Evolutionary conservation across 1,284 basidiomycete genomes (phyloP).

Genomic region (Lentinula novae-zelandiae): DNA sequence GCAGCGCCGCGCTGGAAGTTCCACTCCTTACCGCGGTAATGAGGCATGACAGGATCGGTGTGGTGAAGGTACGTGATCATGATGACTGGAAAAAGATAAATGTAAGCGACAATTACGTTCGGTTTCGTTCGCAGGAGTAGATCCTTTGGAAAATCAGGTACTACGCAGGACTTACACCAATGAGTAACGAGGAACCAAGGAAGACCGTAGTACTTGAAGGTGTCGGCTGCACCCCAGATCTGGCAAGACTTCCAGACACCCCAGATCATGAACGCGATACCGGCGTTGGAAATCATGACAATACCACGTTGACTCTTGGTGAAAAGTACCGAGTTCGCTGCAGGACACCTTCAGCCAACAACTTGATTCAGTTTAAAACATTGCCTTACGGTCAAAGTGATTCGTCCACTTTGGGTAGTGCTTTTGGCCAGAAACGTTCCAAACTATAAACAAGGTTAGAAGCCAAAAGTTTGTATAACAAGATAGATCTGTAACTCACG

Average conservation of each 20-base stretch:
- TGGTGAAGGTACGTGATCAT: slow-evolving; percentile 30
- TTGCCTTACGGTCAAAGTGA: slow-evolving; percentile 50
- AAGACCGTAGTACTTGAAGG: slow-evolving; percentile 36
- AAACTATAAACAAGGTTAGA: slow-evolving; percentile 30
- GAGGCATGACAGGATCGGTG: slow-evolving; percentile 28
- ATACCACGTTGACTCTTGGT: slow-evolving; percentile 29
- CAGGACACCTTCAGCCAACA: background rate
- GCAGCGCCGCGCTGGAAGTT: slow-evolving; percentile 64
- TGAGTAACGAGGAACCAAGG: slow-evolving; percentile 37
- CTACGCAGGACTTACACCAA: slow-evolving; percentile 25
- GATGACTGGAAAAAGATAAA: slow-evolving; percentile 17
- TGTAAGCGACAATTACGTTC: background rate
- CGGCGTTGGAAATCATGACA: slow-evolving; percentile 35
- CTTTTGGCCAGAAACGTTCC: slow-evolving; percentile 63
- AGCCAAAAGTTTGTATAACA: background rate
- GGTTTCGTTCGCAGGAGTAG: background rate
- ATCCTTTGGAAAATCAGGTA: slow-evolving; percentile 1
- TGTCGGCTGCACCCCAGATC: slow-evolving; percentile 24
- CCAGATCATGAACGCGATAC: slow-evolving; percentile 28
- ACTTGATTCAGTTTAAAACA: background rate
- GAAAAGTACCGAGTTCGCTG: slow-evolving; percentile 37
- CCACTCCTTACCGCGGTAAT: slow-evolving; percentile 42
- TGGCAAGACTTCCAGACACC: slow-evolving; percentile 22
- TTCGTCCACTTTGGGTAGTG: slow-evolving; percentile 66
- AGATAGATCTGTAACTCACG: slow-evolving; percentile 22